Evolutionary conservation across 2,329 filamentous ascomycete genomes (phyloP).

Genomic region (Ophiostoma sp.): DNA sequence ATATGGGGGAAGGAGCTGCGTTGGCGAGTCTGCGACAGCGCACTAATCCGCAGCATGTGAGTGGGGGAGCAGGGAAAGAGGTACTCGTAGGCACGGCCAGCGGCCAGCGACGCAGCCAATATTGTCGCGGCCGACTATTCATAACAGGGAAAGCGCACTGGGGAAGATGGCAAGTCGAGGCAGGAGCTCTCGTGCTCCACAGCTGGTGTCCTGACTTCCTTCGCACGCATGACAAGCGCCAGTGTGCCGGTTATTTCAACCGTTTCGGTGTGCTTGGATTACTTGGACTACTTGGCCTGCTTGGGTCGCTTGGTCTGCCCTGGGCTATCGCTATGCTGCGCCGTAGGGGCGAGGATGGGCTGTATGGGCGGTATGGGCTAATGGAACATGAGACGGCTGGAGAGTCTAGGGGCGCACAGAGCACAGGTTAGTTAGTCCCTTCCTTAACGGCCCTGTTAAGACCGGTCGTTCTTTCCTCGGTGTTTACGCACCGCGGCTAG

Average conservation of each 20-base stretch:
- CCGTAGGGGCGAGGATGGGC: neutral
- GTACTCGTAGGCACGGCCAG: constrained; percentile 1
- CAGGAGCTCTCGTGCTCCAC: neutral
- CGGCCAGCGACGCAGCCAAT: neutral
- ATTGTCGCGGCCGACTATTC: constrained; percentile 1
- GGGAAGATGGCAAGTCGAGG: neutral
- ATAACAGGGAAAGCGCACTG: constrained; percentile 1
- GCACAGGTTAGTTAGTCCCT: neutral
- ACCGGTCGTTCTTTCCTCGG: constrained; percentile 3
- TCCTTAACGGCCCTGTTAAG: constrained; percentile 2
- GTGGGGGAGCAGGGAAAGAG: neutral
- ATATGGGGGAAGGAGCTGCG: neutral
- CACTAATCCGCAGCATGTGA: constrained; percentile 12
- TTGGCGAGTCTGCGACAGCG: neutral
- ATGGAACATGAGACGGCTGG: neutral
- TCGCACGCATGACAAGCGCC: constrained; percentile 3
- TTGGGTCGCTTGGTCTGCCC: neutral
- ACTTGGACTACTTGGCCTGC: neutral
- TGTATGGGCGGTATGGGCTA: neutral
- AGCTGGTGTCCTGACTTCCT: neutral
- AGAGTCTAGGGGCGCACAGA: neutral
- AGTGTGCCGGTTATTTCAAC: neutral
- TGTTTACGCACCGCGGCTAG: neutral
- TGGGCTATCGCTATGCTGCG: neutral
- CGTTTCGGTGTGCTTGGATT: neutral